Evolutionary conservation across 2,329 filamentous ascomycete genomes (phyloP), one percentile per base, ranked within the genome.

Genomic region (Karstenula rhodostoma): DNA sequence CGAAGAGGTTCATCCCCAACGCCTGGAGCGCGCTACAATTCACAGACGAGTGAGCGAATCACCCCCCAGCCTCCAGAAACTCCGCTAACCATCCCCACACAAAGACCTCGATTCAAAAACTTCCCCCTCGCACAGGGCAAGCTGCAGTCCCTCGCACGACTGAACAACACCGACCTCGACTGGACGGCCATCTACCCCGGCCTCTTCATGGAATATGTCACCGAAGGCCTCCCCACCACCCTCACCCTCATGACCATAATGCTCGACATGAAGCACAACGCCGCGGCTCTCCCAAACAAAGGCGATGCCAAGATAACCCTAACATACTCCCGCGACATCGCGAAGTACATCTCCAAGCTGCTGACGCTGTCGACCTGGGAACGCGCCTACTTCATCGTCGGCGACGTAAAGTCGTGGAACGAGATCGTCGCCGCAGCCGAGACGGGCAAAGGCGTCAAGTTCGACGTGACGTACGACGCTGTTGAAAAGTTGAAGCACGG

Each of bases 251-350:
- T 29, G 17, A 12, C 54, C 1, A 50, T 67, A 19, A 37, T 35
- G 17, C n/a, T 71, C 33, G 67, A 71, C 37, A n/a, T 65, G 2
- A 19, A 35, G 1, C 23, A 46, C 22, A 56, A 63, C 25, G 27
- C 23, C 2, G 84, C 84, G 0, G 82, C 79, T 12, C 80, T 86
- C 22, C 84, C 84, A 0, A 83, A 82, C 0, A 74, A 79, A 23
- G 85, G 85, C 0, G 73, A 82, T n/a, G 75, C 72, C 6, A 70
- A 71, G 3, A 74, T 83, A 9, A 70, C 77, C 3, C 82, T 85
- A 68, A 86, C 83, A 0, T 81, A 85, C 64, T 83, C 79, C 0
- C 71, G 71, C 4, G 84, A 87, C 65, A 72, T 87, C 43, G 83
- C 79, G 3, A 77, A 70, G 37, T 85, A 83, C 56, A 75, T 84